phyloP scores from a whole-genome alignment of 768 basidiomycete genomes.

The Strobilomyces echinocephalus region DNA sequence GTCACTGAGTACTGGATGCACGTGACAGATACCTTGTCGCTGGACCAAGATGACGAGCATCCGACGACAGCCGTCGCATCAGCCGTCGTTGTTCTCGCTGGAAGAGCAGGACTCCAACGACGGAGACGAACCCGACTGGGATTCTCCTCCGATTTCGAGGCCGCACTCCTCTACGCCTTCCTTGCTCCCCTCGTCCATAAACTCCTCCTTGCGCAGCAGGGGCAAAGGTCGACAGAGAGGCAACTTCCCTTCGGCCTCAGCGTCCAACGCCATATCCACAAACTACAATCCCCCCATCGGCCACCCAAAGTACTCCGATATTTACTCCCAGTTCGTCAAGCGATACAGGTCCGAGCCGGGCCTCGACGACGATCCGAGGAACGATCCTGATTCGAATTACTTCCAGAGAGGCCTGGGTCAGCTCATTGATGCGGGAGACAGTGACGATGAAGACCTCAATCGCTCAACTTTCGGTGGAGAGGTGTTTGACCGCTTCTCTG shows the following conservation, averaged over 20 bases:
- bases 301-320: slow-evolving; percentile 46
- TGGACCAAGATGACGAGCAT: slow-evolving; percentile 16
- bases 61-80: slow-evolving; percentile 38
- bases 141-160: slow-evolving; percentile 32
- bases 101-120: slow-evolving; percentile 49
- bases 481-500: slow-evolving; percentile 46
- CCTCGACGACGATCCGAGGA: slow-evolving; percentile 62
- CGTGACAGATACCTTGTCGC: too few species aligned
- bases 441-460: slow-evolving; percentile 67
- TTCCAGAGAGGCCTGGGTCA: slow-evolving; percentile 69
- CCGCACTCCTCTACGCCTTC: slow-evolving; percentile 20
- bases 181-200: slow-evolving; percentile 27
- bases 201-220: slow-evolving; percentile 28
- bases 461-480: slow-evolving; percentile 41
- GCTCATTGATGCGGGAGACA: slow-evolving; percentile 63
- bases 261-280: slow-evolving; percentile 25
- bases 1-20: slow-evolving; percentile 17
- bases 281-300: slow-evolving; percentile 29
- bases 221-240: slow-evolving; percentile 30
- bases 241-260: slow-evolving; percentile 27
- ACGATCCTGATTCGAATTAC: slow-evolving; percentile 82
- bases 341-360: slow-evolving; percentile 66
- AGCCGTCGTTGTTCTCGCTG: slow-evolving; percentile 65
- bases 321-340: slow-evolving; percentile 77
- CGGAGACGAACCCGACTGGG: slow-evolving; percentile 44